Percentiles rank a stretch among this genome's conserved stretches.
Evolutionary conservation across 2,329 filamentous ascomycete genomes (phyloP).

Genomic region (Microcyclospora pomicola): DNA sequence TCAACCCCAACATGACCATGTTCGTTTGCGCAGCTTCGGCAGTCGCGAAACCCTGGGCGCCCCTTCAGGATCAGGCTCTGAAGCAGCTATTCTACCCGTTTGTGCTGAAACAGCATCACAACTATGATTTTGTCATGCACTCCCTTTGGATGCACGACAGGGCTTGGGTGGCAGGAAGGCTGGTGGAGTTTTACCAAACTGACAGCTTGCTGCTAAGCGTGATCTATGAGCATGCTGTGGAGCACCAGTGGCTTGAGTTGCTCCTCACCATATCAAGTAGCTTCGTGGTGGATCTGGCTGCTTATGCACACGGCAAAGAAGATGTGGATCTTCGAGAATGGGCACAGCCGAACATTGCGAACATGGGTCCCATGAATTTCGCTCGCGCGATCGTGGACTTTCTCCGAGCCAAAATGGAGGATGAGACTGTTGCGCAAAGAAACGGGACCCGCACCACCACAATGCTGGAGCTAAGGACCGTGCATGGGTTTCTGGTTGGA

Average conservation of each 20-base stretch:
- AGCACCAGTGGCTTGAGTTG: constrained; percentile 72
- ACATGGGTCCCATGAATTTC: constrained; percentile 38
- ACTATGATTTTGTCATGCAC: constrained; percentile 79
- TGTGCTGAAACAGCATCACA: constrained; percentile 59
- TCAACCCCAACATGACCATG: constrained; percentile 60
- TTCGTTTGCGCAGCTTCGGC: constrained; percentile 68
- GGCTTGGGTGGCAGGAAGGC: constrained; percentile 67
- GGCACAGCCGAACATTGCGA: constrained; percentile 51
- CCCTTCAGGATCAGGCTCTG: constrained; percentile 59
- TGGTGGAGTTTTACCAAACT: constrained; percentile 62
- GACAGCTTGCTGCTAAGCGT: constrained; percentile 53
- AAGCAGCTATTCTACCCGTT: constrained; percentile 72
- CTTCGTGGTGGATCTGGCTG: constrained; percentile 76
- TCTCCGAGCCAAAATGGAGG: constrained; percentile 66
- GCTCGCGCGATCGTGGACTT: constrained; percentile 64
- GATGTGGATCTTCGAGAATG: constrained; percentile 71
- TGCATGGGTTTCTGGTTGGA: constrained; percentile 57
- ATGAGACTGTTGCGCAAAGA: constrained; percentile 63
- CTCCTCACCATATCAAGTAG: constrained; percentile 66
- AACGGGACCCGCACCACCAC: constrained; percentile 54
- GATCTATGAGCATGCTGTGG: constrained; percentile 66
- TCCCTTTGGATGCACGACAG: constrained; percentile 85
- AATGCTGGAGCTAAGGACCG: constrained; percentile 71
- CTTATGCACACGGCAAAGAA: constrained; percentile 67
- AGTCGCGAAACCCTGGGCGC: constrained; percentile 63